Evolutionary conservation across 306 rosid genomes (phyloP).

Genomic region (Cicer bijugum): DNA sequence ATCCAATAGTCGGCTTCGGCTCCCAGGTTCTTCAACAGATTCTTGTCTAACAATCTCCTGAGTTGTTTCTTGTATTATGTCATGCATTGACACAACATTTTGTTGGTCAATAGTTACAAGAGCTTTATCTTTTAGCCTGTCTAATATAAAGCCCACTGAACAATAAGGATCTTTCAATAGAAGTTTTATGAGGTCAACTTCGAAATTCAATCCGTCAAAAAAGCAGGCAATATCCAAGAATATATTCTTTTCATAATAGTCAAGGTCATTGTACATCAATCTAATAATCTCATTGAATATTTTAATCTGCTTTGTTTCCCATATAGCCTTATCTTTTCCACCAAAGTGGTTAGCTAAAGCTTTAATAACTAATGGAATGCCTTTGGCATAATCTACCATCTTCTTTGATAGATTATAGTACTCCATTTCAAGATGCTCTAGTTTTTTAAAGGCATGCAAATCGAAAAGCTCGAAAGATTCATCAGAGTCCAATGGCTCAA

Average conservation of each 20-base stretch:
- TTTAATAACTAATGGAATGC: slow-evolving; percentile 33
- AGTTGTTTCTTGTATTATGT: not conserved
- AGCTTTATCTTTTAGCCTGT: not conserved
- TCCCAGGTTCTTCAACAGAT: not conserved
- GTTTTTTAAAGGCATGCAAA: slow-evolving; percentile 16
- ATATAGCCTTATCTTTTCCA: not conserved
- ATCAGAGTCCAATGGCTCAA: not conserved
- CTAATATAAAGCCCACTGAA: not conserved
- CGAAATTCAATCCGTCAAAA: slow-evolving; percentile 3
- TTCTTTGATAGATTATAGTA: not conserved
- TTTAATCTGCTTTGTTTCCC: slow-evolving; percentile 23
- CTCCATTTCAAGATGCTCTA: not conserved
- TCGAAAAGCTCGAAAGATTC: not conserved
- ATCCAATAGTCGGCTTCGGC: slow-evolving; percentile 7
- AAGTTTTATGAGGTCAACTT: not conserved
- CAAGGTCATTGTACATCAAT: not conserved
- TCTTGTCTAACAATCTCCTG: not conserved
- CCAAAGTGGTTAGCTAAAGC: not conserved
- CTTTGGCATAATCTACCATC: not conserved
- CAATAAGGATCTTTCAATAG: slow-evolving; percentile 7
- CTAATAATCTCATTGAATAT: not conserved
- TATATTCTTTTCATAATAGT: not conserved
- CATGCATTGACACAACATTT: not conserved
- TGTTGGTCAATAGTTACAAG: not conserved
- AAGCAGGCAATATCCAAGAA: slow-evolving; percentile 6